Conservation (phyloP, 192 early-diverging fungal genomes). For the Umbelopsis isabellina region DNA sequence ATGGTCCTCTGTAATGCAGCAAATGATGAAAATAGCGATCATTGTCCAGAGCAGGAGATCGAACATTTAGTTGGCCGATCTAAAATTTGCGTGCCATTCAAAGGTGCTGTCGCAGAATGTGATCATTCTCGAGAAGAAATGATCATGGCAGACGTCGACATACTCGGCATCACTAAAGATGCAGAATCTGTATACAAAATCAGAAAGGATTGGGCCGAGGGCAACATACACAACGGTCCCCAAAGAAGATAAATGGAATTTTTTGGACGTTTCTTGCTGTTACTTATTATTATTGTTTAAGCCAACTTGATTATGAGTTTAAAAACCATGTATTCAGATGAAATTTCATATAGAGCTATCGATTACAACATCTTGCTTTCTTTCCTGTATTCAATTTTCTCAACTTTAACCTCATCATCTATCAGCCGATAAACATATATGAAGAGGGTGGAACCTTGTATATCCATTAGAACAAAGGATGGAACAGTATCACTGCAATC, state of each 20-base stretch:
- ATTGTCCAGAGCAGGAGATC: slow-evolving; percentile 7
- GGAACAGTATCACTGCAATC: slow-evolving; percentile 66
- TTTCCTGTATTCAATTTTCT: slow-evolving; percentile 89
- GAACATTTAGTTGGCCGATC: slow-evolving; percentile 28
- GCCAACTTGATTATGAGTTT: not conserved
- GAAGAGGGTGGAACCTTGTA: slow-evolving; percentile 73
- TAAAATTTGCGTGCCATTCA: slow-evolving; percentile 35
- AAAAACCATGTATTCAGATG: slow-evolving; percentile 9
- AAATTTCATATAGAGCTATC: slow-evolving; percentile 5
- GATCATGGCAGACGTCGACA: slow-evolving; percentile 29
- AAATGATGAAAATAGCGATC: not conserved
- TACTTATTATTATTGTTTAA: not conserved
- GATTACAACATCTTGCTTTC: slow-evolving; percentile 34
- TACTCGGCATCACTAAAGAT: slow-evolving; percentile 5
- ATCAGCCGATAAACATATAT: slow-evolving; percentile 95
- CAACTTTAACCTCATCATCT: slow-evolving; percentile 90
- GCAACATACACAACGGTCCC: slow-evolving; percentile 10
- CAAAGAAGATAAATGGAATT: not conserved
- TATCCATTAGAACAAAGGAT: slow-evolving; percentile 96
- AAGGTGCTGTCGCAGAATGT: slow-evolving; percentile 24
- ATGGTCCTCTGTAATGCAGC: slow-evolving; percentile 39
- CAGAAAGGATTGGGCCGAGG: slow-evolving; percentile 26
- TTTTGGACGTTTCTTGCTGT: not conserved
- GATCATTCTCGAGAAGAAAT: slow-evolving; percentile 33
- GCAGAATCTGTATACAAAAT: slow-evolving; percentile 33